Conservation (phyloP, 768 basidiomycete genomes). For the Pleurotus sapidus region DNA sequence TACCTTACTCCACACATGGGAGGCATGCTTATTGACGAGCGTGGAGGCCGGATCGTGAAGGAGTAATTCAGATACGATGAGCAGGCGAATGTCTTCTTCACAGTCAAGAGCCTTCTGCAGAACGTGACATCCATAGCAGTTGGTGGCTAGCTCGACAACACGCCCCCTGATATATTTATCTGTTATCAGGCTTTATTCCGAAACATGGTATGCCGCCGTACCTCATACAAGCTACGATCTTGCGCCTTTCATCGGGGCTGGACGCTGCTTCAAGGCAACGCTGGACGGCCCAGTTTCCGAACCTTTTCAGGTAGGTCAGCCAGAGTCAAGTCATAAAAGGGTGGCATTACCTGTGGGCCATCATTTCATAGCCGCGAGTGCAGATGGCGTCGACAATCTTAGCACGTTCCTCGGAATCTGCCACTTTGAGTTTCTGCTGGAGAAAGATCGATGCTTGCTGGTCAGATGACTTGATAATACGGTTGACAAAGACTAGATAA, state of each 20-base stretch:
- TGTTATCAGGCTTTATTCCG: conserved; percentile 3
- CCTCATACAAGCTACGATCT: conserved; percentile 88
- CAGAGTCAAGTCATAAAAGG: conserved; percentile 4
- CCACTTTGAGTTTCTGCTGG: conserved; percentile 88
- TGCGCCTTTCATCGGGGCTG: conserved; percentile 68
- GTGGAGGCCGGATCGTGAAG: conserved; percentile 84
- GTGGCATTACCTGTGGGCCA: conserved; percentile 69
- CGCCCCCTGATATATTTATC: conserved; percentile 50
- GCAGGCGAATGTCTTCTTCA: conserved; percentile 79
- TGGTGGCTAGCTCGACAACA: conserved; percentile 83
- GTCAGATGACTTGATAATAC: conserved; percentile 87
- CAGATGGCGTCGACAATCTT: conserved; percentile 90
- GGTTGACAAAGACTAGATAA: conserved; percentile 76
- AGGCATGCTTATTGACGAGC: conserved; percentile 86
- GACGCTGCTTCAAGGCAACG: conserved; percentile 81
- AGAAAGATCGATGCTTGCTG: conserved; percentile 90
- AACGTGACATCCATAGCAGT: conserved; percentile 88
- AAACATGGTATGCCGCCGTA: conserved; percentile 19
- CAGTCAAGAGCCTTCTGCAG: conserved; percentile 89
- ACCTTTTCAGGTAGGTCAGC: conserved; percentile 39
- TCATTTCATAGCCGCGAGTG: conserved; percentile 84
- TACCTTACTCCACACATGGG: conserved; percentile 92
- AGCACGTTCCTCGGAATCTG: conserved; percentile 69
- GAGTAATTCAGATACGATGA: conserved; percentile 83
- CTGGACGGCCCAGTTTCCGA: conserved; percentile 91